Conservation (phyloP, 2,329 filamentous ascomycete species). For the Diplodia intermedia region DNA sequence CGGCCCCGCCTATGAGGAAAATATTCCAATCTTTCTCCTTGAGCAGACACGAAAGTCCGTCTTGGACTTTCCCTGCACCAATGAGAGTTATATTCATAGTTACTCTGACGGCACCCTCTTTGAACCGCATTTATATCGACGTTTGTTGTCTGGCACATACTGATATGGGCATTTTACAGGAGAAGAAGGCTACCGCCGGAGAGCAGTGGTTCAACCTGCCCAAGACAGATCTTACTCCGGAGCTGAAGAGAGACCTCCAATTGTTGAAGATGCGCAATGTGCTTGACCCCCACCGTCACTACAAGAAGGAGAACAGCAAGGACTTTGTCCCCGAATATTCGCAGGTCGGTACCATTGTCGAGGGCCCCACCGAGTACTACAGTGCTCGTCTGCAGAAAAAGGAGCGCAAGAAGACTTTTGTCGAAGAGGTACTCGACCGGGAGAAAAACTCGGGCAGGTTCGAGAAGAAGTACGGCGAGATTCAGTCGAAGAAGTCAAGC, state of each 20-base stretch:
- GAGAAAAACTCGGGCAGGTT: constrained; percentile 74
- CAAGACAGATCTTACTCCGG: constrained; percentile 79
- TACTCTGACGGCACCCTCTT: constrained; percentile 67
- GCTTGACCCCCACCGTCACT: constrained; percentile 86
- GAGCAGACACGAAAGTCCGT: constrained; percentile 79
- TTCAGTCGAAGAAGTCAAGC: constrained; percentile 81
- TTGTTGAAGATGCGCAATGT: constrained; percentile 87
- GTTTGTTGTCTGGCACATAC: constrained; percentile 17
- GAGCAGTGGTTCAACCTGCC: constrained; percentile 87
- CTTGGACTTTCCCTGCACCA: constrained; percentile 77
- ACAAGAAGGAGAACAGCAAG: constrained; percentile 83
- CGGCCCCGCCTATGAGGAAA: constrained; percentile 72
- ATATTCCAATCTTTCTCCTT: constrained; percentile 71
- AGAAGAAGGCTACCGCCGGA: constrained; percentile 73
- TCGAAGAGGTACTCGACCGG: constrained; percentile 79
- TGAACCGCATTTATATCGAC: background rate
- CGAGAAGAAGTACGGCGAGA: constrained; percentile 84
- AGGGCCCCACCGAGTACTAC: constrained; percentile 88
- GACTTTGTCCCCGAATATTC: constrained; percentile 79
- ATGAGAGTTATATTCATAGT: constrained; percentile 77
- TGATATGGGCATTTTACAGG: constrained; percentile 44
- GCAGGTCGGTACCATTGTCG: constrained; percentile 85
- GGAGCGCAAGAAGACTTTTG: constrained; percentile 84
- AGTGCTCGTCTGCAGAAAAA: constrained; percentile 82
- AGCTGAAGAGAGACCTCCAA: constrained; percentile 88